phyloP scores from a whole-genome alignment of 2,329 filamentous ascomycete genomes.

The Beauveria scarabaeidicola region DNA sequence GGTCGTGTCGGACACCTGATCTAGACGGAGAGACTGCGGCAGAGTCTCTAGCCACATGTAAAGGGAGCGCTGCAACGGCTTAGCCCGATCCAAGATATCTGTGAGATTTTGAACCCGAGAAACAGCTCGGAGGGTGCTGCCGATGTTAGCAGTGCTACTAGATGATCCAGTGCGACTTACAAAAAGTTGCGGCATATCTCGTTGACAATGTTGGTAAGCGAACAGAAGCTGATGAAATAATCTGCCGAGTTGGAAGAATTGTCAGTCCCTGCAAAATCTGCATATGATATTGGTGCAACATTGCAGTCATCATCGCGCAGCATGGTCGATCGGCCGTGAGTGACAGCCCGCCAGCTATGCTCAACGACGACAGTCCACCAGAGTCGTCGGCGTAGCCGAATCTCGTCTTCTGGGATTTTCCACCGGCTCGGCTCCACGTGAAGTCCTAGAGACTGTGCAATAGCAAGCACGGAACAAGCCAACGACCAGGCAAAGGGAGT shows the following conservation, averaged over 20 bases:
- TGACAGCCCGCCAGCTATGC: constrained; percentile 16
- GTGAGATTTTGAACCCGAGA: constrained; percentile 10
- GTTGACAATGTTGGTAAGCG: constrained; percentile 12
- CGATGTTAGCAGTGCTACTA: neutral
- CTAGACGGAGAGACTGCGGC: constrained; percentile 9
- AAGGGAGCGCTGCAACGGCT: constrained; percentile 9
- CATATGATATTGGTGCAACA: constrained; percentile 10
- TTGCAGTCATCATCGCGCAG: constrained; percentile 15
- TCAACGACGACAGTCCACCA: constrained; percentile 16
- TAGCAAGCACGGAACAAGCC: constrained; percentile 12
- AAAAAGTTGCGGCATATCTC: constrained; percentile 13
- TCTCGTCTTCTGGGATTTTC: constrained; percentile 14
- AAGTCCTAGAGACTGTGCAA: constrained; percentile 14
- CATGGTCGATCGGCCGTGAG: constrained; percentile 14
- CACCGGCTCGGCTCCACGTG: constrained; percentile 13
- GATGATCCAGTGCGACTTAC: neutral
- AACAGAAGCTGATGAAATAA: constrained; percentile 13
- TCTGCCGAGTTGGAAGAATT: neutral
- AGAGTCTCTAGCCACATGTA: constrained; percentile 11
- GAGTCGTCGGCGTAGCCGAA: constrained; percentile 13
- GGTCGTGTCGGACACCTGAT: neutral
- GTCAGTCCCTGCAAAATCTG: constrained; percentile 5
- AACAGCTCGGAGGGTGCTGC: constrained; percentile 14
- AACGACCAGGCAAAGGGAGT: constrained; percentile 14
- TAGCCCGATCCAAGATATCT: constrained; percentile 7